Conservation (phyloP, 2,329 filamentous ascomycete species). For the Lecanicillium sp. region DNA sequence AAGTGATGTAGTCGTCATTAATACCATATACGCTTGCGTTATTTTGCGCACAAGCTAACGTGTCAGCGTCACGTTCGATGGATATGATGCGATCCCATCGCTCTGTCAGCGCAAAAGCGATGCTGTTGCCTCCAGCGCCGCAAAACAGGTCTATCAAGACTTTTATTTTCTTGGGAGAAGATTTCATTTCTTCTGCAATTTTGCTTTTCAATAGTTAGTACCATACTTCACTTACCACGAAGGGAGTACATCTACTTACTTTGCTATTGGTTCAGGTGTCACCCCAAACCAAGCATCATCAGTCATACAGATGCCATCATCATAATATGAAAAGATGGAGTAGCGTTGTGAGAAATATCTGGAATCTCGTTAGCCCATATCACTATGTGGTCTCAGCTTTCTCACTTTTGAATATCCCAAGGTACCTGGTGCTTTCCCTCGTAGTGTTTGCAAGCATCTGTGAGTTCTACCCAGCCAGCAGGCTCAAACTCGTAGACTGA, state of each 20-base stretch:
- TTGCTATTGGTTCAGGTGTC: conserved; percentile 86
- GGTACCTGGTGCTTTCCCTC: conserved; percentile 64
- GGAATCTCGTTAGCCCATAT: background rate
- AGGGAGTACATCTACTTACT: conserved; percentile 42
- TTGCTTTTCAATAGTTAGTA: conserved; percentile 42
- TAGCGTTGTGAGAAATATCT: conserved; percentile 91
- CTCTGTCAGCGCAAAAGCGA: conserved; percentile 80
- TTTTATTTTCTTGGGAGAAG: conserved; percentile 48
- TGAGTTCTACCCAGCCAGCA: conserved; percentile 44
- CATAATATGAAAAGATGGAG: conserved; percentile 80
- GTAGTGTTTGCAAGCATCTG: conserved; percentile 71
- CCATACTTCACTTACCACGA: background rate
- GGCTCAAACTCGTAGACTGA: conserved; percentile 32
- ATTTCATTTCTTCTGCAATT: conserved; percentile 67
- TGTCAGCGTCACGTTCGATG: conserved; percentile 75
- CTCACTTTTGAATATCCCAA: conserved; percentile 76
- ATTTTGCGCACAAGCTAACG: conserved; percentile 83
- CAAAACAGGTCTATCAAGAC: conserved; percentile 84
- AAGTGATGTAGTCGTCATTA: conserved; percentile 63
- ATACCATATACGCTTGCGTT: conserved; percentile 87
- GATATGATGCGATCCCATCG: conserved; percentile 81
- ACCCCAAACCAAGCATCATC: conserved; percentile 96
- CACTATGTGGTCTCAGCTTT: background rate
- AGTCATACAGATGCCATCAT: conserved; percentile 84
- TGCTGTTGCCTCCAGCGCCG: conserved; percentile 87